phyloP scores from a whole-genome alignment of 2,329 filamentous ascomycete species.

The Talaromyces pinophilus region DNA sequence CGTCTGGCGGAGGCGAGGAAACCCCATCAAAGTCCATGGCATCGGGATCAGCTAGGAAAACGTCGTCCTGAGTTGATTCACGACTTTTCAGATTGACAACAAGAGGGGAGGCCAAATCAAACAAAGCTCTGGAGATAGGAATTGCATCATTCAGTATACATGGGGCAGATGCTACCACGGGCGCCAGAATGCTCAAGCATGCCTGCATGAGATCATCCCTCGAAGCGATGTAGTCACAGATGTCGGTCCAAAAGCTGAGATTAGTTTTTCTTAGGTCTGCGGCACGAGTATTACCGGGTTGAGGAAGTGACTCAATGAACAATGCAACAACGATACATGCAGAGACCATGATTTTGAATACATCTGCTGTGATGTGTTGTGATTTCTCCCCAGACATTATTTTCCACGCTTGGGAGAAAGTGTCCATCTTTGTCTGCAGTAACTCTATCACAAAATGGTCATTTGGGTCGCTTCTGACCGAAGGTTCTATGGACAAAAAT shows the following conservation, averaged over 20 bases:
- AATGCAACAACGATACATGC: conserved; percentile 49
- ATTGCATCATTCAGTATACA: conserved; percentile 26
- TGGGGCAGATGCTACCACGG: conserved; percentile 33
- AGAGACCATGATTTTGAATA: conserved; percentile 53
- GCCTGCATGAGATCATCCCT: conserved; percentile 34
- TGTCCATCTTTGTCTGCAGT: conserved; percentile 49
- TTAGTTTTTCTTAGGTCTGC: conserved; percentile 34
- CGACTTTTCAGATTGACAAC: conserved; percentile 35
- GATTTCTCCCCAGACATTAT: conserved; percentile 44
- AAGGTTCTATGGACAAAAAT: conserved; percentile 29
- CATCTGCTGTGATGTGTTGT: conserved; percentile 52
- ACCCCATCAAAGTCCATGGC: conserved; percentile 49
- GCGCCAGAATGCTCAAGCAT: conserved; percentile 38
- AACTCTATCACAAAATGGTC: conserved; percentile 48
- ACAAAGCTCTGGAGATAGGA: conserved; percentile 30
- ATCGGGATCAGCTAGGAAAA: conserved; percentile 30
- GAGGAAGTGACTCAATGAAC: conserved; percentile 39
- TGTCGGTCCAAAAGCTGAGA: conserved; percentile 36
- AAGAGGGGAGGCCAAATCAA: conserved; percentile 33
- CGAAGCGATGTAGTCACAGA: conserved; percentile 37
- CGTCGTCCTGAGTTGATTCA: conserved; percentile 28
- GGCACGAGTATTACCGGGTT: conserved; percentile 33
- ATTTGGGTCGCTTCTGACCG: conserved; percentile 35
- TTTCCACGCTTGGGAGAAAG: conserved; percentile 48
- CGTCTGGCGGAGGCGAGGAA: conserved; percentile 33